Evolutionary conservation across 768 basidiomycete genomes (phyloP).

Genomic region (Auriscalpium microsporum): DNA sequence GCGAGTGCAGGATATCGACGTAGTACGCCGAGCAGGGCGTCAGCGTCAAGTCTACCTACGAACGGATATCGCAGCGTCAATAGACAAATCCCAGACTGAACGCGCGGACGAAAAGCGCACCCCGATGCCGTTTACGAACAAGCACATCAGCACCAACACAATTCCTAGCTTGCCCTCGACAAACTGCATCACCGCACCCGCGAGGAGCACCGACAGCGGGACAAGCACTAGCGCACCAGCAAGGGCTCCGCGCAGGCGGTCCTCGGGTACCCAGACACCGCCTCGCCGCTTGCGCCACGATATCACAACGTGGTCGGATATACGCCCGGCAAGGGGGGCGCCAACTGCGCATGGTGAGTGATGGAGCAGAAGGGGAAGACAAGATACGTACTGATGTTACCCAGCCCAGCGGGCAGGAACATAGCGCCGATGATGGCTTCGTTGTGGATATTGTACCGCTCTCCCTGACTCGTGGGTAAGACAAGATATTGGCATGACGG

Average conservation of each 20-base stretch:
- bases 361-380: neutral
- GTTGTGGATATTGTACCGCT: slow-evolving; percentile 45
- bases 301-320: slow-evolving; percentile 50
- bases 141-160: slow-evolving; percentile 38
- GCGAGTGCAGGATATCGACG: slow-evolving; percentile 50
- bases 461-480: slow-evolving; percentile 29
- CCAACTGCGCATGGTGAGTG: slow-evolving; percentile 35
- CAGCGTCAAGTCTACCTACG: slow-evolving; percentile 47
- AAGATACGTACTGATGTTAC: slow-evolving; percentile 42
- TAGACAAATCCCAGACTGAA: neutral
- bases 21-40: slow-evolving; percentile 47
- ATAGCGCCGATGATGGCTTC: slow-evolving; percentile 50
- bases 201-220: slow-evolving; percentile 42
- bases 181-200: slow-evolving; percentile 42
- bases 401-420: slow-evolving; percentile 52
- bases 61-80: neutral
- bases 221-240: slow-evolving; percentile 38
- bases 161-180: slow-evolving; percentile 44
- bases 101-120: slow-evolving; percentile 27
- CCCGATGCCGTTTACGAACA: slow-evolving; percentile 60
- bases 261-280: slow-evolving; percentile 61
- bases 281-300: slow-evolving; percentile 39
- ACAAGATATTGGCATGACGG: no score
- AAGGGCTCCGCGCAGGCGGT: slow-evolving; percentile 48
- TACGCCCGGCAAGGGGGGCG: slow-evolving; percentile 46